Evolutionary conservation across 2,329 filamentous ascomycete genomes (phyloP).

Genomic region (Curvularia hawaiiensis): DNA sequence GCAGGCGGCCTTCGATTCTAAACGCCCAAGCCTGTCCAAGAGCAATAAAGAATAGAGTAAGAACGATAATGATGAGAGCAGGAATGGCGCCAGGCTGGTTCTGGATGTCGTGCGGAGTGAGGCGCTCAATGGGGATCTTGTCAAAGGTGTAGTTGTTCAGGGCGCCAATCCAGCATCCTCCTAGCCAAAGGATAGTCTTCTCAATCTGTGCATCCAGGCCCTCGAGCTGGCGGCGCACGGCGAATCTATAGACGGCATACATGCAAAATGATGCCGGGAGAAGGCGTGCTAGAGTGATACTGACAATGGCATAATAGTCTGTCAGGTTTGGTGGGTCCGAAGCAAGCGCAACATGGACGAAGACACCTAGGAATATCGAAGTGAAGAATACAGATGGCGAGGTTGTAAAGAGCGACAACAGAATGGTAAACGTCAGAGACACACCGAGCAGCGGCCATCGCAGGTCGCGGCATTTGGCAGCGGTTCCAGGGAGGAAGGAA

Average conservation of each 20-base stretch:
- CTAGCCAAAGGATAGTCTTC: slow-evolving; percentile 89
- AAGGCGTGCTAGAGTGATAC: slow-evolving; percentile 78
- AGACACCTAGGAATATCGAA: slow-evolving; percentile 78
- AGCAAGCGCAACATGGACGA: slow-evolving; percentile 88
- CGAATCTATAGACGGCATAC: slow-evolving; percentile 86
- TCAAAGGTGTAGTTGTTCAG: slow-evolving; percentile 95
- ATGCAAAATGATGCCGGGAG: slow-evolving; percentile 86
- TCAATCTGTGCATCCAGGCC: slow-evolving; percentile 83
- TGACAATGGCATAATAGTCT: slow-evolving; percentile 73
- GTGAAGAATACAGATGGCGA: slow-evolving; percentile 85
- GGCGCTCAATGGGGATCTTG: slow-evolving; percentile 87
- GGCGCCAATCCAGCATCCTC: slow-evolving; percentile 86
- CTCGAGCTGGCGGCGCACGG: slow-evolving; percentile 71
- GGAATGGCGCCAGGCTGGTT: slow-evolving; percentile 88
- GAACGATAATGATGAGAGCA: slow-evolving; percentile 78
- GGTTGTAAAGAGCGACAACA: slow-evolving; percentile 81
- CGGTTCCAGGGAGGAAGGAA: slow-evolving; percentile 70
- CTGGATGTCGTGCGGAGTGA: slow-evolving; percentile 87
- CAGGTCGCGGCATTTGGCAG: slow-evolving; percentile 74
- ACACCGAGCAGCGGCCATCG: slow-evolving; percentile 85
- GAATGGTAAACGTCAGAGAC: slow-evolving; percentile 76
- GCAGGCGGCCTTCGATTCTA: slow-evolving; percentile 80
- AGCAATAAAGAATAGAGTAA: slow-evolving; percentile 70
- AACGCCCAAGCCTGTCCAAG: slow-evolving; percentile 83
- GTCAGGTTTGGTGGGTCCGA: slow-evolving; percentile 79